These are phyloP conservation scores for Theileria annulata DNA, from an alignment of 169 alveolate genomes.

Conservation along the genomic window DNA sequence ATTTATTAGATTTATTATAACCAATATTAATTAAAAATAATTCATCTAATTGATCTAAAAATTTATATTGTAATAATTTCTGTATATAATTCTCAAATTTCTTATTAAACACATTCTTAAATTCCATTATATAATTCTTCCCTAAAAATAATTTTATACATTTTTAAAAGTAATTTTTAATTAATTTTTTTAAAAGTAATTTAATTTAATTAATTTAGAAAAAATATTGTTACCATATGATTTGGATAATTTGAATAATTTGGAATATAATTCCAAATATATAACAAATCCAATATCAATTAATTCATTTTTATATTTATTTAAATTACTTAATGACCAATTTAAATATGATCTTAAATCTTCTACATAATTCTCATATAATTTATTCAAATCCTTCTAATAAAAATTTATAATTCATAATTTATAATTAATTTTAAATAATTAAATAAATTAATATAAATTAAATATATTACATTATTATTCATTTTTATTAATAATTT, in stretches of 20 bases:
- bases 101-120: slow-evolving; percentile 32
- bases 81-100: slow-evolving; percentile 49
- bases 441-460: not conserved
- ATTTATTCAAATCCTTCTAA: not conserved
- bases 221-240: slow-evolving; percentile 30
- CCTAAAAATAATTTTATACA: slow-evolving; percentile 23
- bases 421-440: not conserved
- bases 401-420: not conserved
- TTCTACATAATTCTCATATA: slow-evolving; percentile 2
- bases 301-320: slow-evolving; percentile 48
- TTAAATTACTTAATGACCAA: slow-evolving; percentile 66
- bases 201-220: not conserved
- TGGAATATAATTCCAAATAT: slow-evolving; percentile 56
- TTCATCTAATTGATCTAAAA: slow-evolving; percentile 49
- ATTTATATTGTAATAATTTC: slow-evolving; percentile 29
- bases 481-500: too few relatives aligned
- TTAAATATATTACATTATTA: not conserved
- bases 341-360: slow-evolving; percentile 38
- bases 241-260: slow-evolving; percentile 47
- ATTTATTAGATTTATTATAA: slow-evolving; percentile 25
- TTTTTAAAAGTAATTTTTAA: not conserved
- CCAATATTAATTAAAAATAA: slow-evolving; percentile 34
- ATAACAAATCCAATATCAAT: slow-evolving; percentile 63
- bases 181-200: not conserved
- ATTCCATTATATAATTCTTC: slow-evolving; percentile 41